Evolutionary conservation across 805 yeast genomes (phyloP).

Genomic region (Torulaspora franciscae): DNA sequence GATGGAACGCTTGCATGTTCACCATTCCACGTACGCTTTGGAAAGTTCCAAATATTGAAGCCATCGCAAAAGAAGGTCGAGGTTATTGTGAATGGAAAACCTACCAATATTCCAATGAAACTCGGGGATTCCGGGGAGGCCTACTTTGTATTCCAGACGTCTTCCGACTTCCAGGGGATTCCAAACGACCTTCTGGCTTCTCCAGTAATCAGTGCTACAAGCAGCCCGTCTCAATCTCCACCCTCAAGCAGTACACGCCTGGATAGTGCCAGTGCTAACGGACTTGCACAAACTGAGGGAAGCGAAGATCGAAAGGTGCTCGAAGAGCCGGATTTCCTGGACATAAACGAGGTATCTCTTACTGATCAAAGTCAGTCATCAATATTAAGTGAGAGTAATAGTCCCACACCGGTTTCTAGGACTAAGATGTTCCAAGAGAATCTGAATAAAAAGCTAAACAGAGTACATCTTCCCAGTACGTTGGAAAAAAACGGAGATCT

Average conservation of each 20-base stretch:
- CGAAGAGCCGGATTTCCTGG: conserved; percentile 36
- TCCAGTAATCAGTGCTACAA: conserved; percentile 67
- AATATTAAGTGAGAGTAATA: neutral
- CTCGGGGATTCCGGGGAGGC: conserved; percentile 98
- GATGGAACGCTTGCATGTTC: conserved; percentile 77
- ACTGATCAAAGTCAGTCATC: neutral
- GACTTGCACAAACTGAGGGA: conserved; percentile 15
- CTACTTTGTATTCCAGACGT: conserved; percentile 89
- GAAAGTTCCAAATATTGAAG: conserved; percentile 84
- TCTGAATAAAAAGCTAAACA: conserved; percentile 58
- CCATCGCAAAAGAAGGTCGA: conserved; percentile 95
- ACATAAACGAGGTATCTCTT: conserved; percentile 21
- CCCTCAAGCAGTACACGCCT: conserved; percentile 15
- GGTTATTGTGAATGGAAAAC: conserved; percentile 74
- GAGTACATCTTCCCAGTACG: conserved; percentile 79
- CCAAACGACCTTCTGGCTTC: conserved; percentile 79
- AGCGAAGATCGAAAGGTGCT: conserved; percentile 10
- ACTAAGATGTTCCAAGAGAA: conserved; percentile 33
- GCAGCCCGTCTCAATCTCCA: conserved; percentile 51
- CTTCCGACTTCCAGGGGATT: conserved; percentile 49
- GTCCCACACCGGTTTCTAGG: conserved; percentile 11
- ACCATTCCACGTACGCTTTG: conserved; percentile 95
- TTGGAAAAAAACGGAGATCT: conserved; percentile 87
- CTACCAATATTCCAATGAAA: conserved; percentile 88
- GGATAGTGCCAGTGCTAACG: conserved; percentile 30